Evolutionary conservation across 257 asterid species (phyloP).

Genomic region (Nicotiana otophora): DNA sequence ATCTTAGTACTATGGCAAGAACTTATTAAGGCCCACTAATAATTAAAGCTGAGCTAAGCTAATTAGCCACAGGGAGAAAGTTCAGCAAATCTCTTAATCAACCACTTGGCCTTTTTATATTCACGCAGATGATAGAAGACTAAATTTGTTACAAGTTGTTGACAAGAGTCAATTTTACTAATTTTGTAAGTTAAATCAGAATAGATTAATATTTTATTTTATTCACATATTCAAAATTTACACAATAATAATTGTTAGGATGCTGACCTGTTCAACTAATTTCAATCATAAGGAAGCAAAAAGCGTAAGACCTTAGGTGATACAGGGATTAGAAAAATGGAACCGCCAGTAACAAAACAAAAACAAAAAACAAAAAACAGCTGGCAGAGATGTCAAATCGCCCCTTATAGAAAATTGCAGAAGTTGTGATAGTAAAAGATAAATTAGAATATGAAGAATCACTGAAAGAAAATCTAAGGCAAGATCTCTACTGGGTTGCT

Average conservation of each 20-base stretch:
- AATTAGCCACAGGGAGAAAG: not conserved
- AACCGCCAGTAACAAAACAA: not conserved
- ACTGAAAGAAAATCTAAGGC: not conserved
- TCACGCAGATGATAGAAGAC: not conserved
- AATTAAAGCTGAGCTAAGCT: not conserved
- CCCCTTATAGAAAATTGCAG: not conserved
- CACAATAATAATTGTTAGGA: not conserved
- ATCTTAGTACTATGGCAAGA: not conserved
- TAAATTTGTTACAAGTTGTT: not conserved
- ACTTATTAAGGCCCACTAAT: not conserved
- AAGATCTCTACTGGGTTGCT: not conserved
- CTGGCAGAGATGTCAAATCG: not conserved
- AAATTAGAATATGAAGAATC: not conserved
- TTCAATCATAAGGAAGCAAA: too few relatives aligned
- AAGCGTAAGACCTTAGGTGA: not conserved
- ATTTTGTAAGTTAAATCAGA: not conserved
- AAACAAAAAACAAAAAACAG: not conserved
- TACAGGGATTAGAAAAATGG: not conserved
- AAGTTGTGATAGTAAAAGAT: not conserved
- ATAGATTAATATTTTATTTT: not conserved
- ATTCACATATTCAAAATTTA: not conserved
- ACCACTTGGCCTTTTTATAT: not conserved
- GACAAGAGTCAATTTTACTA: not conserved
- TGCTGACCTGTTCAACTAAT: too few relatives aligned
- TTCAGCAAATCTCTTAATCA: not conserved